A percentile compares a stretch with the other conserved stretches of the same genome.
Conservation (phyloP, 768 basidiomycete genomes). For the Termitomyces sp. region DNA sequence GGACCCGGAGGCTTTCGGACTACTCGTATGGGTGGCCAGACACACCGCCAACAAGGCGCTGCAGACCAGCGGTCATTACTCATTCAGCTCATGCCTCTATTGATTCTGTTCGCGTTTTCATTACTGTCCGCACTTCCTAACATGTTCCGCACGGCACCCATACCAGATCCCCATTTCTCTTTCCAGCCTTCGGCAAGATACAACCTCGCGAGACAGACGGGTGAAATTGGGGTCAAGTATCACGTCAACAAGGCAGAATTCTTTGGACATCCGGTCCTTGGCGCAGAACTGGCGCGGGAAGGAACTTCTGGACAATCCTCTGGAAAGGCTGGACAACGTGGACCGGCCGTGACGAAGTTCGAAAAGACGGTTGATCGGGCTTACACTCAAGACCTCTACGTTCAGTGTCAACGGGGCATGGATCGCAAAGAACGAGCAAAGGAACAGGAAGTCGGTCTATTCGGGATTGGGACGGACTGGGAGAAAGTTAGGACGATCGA, state of each 20-base stretch:
- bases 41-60: conserved; percentile 22
- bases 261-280: conserved; percentile 66
- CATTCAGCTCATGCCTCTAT: conserved; percentile 76
- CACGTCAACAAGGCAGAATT: conserved; percentile 81
- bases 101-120: conserved; percentile 82
- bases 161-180: conserved; percentile 76
- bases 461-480: conserved; percentile 92
- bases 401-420: conserved; percentile 63
- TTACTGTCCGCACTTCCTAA: conserved; percentile 75
- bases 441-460: conserved; percentile 77
- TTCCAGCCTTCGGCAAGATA: conserved; percentile 58
- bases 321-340: conserved; percentile 22
- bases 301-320: conserved; percentile 25
- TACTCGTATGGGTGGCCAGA: conserved; percentile 47
- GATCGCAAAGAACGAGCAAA: conserved; percentile 65
- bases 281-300: conserved; percentile 58
- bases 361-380: conserved; percentile 72
- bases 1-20: conserved; percentile 81
- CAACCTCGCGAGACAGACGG: conserved; percentile 68
- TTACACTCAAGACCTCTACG: conserved; percentile 67
- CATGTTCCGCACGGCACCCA: conserved; percentile 57
- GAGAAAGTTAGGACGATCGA: conserved; percentile 77
- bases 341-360: conserved; percentile 50
- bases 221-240: conserved; percentile 67
- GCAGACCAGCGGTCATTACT: conserved; percentile 56